Evolutionary conservation across 2,329 filamentous ascomycete genomes (phyloP), one percentile per base, ranked within the genome.

Genomic region (Botrytis sinoallii): DNA sequence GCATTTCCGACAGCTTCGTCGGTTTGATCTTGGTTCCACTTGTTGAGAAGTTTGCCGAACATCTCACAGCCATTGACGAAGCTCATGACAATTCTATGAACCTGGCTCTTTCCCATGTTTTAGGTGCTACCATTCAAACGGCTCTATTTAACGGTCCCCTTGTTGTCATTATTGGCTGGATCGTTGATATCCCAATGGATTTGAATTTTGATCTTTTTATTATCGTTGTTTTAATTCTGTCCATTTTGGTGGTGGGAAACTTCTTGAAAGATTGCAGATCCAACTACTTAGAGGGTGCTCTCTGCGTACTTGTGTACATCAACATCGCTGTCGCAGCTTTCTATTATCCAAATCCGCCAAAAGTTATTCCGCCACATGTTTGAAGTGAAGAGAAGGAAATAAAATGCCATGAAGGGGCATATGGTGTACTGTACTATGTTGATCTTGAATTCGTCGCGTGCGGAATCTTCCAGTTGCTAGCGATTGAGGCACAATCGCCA

Each of bases 141-240:
- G 93, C 94, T 1, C 87, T 97, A 38, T 89, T 98, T 80, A 97
- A 97, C 80, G 93, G 91, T 0, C 94, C 95, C 0, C 87, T 97
- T 8, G 90, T 93, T 16, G 90, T 97, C 52, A 86, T 97, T 59
- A 91, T 97, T 67, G 93, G 92, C 68, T 98, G 95, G 94, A 91
- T 92, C 32, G 83, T 94, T 46, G 83, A 83, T 71, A 90, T 90
- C 78, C 80, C 85, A 16, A 93, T 98, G 88, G 90, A 92, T 76
- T 85, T 97, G 66, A 91, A 94, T 81, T 98, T 97, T 81, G 92
- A 96, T 77, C 86, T 94, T 14, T 97, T 97, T 84, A 93, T 97
- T 84, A 87, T 96, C n/a, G 88, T 92, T 70, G 87, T 68, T 61
- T 85, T 98, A 14, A 89, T 98, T 73, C 86, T 98, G 38, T 89